Percentiles rank a stretch among this genome's conserved stretches.
phyloP scores from a whole-genome alignment of 2,329 filamentous ascomycete species.

The Ceratocystis destructans region DNA sequence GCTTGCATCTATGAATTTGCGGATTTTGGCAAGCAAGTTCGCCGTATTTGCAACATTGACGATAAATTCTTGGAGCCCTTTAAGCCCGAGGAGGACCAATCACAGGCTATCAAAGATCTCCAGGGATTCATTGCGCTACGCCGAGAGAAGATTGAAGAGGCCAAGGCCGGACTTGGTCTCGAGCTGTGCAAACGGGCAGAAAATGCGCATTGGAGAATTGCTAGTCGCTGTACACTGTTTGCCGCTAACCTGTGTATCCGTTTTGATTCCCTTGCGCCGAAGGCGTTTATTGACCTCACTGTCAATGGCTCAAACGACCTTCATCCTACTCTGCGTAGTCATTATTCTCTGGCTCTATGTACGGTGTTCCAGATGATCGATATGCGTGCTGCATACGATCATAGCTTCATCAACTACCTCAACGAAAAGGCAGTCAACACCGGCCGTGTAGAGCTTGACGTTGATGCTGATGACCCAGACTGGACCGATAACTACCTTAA shows the following conservation, averaged over 20 bases:
- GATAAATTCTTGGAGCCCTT: constrained; percentile 14
- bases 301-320: constrained; percentile 74
- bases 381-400: constrained; percentile 69
- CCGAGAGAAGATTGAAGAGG: constrained; percentile 62
- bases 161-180: constrained; percentile 65
- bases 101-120: constrained; percentile 41
- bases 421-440: constrained; percentile 36
- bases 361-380: constrained; percentile 73
- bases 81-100: constrained; percentile 45
- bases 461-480: constrained; percentile 57
- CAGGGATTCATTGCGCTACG: constrained; percentile 63
- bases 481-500: constrained; percentile 71
- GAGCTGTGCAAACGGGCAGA: constrained; percentile 68
- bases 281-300: constrained; percentile 70
- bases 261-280: constrained; percentile 76
- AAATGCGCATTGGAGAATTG: constrained; percentile 90
- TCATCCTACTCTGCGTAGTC: constrained; percentile 69
- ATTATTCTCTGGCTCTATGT: constrained; percentile 68
- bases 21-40: constrained; percentile 76
- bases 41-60: constrained; percentile 53
- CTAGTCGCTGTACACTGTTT: constrained; percentile 76
- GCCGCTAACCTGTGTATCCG: constrained; percentile 80
- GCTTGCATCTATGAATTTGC: constrained; percentile 73
- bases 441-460: constrained; percentile 61
- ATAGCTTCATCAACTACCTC: constrained; percentile 78